Conservation (phyloP, 2,329 filamentous ascomycete genomes). For the Arthrobotrys musiformis region DNA sequence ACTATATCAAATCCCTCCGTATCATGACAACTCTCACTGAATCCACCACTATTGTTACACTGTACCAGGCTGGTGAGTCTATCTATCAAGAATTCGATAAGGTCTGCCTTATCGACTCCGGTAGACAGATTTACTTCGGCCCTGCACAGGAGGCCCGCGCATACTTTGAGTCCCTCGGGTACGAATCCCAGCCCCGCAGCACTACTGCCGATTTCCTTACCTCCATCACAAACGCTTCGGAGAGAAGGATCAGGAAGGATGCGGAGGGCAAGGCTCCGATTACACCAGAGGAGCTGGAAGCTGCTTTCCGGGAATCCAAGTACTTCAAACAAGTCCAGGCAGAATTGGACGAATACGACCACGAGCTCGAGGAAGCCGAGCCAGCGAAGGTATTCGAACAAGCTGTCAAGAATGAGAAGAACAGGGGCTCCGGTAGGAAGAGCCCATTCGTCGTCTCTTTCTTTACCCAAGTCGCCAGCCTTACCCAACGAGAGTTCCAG, state of each 20-base stretch:
- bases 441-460: conserved; percentile 82
- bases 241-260: conserved; percentile 74
- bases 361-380: conserved; percentile 68
- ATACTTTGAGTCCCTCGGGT: conserved; percentile 76
- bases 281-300: conserved; percentile 75
- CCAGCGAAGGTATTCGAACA: conserved; percentile 74
- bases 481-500: conserved; percentile 79
- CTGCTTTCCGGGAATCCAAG: conserved; percentile 73
- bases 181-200: conserved; percentile 68
- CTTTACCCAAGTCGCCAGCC: conserved; percentile 67
- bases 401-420: conserved; percentile 74
- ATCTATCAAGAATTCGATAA: conserved; percentile 82
- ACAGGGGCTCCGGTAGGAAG: conserved; percentile 74
- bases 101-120: conserved; percentile 79
- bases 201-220: conserved; percentile 84
- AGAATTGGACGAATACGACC: conserved; percentile 73
- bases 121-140: conserved; percentile 75
- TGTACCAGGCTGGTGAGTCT: conserved; percentile 77
- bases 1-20: conserved; percentile 76
- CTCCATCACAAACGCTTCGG: conserved; percentile 77
- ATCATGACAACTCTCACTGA: conserved; percentile 81
- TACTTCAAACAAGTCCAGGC: conserved; percentile 71
- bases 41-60: conserved; percentile 75
- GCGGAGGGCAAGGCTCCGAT: conserved; percentile 75
- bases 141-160: conserved; percentile 70